These are phyloP conservation scores for Phialocephala sp. DNA, from an alignment of 2,329 filamentous ascomycete genomes.

Conservation along the genomic window DNA sequence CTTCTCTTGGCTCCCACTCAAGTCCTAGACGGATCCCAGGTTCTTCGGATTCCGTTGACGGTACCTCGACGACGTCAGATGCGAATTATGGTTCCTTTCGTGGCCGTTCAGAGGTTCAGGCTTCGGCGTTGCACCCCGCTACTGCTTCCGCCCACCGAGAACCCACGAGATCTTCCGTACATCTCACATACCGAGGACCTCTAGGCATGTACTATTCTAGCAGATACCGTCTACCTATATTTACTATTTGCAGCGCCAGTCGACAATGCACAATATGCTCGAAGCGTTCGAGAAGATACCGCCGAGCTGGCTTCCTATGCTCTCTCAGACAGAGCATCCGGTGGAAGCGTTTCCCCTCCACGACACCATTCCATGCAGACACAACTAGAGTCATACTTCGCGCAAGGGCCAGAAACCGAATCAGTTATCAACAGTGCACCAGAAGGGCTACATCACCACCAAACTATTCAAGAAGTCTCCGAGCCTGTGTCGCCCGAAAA, in stretches of 20 bases:
- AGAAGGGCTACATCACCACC: conserved; percentile 47
- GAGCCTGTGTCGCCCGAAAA: conserved; percentile 59
- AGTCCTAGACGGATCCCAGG: conserved; percentile 39
- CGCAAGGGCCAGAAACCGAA: conserved; percentile 33
- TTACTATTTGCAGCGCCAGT: conserved; percentile 50
- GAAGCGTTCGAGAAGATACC: conserved; percentile 83
- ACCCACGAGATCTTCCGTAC: conserved; percentile 74
- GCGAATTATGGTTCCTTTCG: conserved; percentile 36
- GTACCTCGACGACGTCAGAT: conserved; percentile 28
- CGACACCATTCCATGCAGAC: conserved; percentile 32
- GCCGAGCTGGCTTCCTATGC: conserved; percentile 86
- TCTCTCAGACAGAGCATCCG: conserved; percentile 63
- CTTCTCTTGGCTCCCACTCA: conserved; percentile 36
- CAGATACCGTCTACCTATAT: conserved; percentile 6
- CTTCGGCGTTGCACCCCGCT: conserved; percentile 25
- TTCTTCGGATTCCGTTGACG: conserved; percentile 30
- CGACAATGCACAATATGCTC: conserved; percentile 76
- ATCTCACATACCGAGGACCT: conserved; percentile 65
- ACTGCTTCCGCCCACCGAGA: conserved; percentile 55
- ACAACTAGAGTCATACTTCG: conserved; percentile 39
- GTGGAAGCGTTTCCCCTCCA: conserved; percentile 40
- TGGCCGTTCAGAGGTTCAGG: conserved; percentile 26
- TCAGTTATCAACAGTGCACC: conserved; percentile 26
- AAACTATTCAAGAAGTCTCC: conserved; percentile 65
- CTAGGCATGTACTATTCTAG: conserved; percentile 53